A percentile compares a stretch with the other conserved stretches of the same genome.
phyloP scores from a whole-genome alignment of 768 basidiomycete species.

The Tricholoma matsutake region DNA sequence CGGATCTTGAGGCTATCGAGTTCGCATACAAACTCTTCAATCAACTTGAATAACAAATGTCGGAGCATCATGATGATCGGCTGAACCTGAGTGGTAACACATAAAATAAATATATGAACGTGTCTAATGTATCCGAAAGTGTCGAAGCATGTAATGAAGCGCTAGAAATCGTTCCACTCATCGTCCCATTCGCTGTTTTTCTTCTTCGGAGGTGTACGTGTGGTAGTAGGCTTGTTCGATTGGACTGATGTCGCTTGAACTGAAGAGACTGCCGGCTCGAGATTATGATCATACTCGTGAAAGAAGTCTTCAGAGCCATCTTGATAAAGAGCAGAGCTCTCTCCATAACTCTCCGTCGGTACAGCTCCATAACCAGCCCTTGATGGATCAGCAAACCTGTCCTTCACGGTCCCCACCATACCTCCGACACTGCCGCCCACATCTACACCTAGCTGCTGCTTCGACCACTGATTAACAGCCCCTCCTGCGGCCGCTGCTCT shows the following conservation, averaged over 20 bases:
- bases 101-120: conserved; percentile 1
- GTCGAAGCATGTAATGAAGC: background rate
- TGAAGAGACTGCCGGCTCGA: conserved; percentile 17
- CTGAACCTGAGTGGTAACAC: conserved; percentile 23
- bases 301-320: conserved; percentile 69
- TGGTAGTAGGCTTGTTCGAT: background rate
- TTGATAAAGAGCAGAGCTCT: conserved; percentile 59
- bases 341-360: conserved; percentile 43
- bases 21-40: background rate
- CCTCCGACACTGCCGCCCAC: conserved; percentile 75
- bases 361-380: conserved; percentile 51
- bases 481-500: conserved; percentile 59
- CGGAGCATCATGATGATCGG: conserved; percentile 27
- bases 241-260: conserved; percentile 9
- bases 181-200: conserved; percentile 68
- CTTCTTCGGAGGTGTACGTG: conserved; percentile 17
- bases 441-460: conserved; percentile 77
- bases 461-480: conserved; percentile 76
- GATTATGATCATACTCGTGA: conserved; percentile 41
- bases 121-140: background rate
- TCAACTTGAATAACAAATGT: no score
- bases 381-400: conserved; percentile 51
- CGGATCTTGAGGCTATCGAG: conserved; percentile 5
- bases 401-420: conserved; percentile 62
- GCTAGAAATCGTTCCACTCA: conserved; percentile 81